These are phyloP conservation scores for Phytophthora litchii DNA, from an alignment of 352 stramenopile species.

Conservation along the genomic window DNA sequence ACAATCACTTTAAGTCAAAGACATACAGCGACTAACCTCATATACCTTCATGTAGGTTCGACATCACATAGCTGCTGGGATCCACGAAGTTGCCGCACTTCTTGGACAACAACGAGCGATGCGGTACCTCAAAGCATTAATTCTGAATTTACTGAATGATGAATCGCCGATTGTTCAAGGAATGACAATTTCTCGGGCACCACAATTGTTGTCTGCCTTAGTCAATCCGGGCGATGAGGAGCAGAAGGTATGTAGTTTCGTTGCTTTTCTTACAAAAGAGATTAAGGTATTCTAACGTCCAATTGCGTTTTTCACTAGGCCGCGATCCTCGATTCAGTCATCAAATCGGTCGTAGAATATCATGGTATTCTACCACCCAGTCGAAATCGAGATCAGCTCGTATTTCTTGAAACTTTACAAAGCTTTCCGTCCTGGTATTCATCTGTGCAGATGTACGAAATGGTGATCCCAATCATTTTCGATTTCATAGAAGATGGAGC, in stretches of 20 bases:
- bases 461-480: conserved; percentile 79
- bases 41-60: conserved; percentile 45
- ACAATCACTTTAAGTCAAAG: background rate
- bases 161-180: conserved; percentile 66
- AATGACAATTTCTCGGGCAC: conserved; percentile 58
- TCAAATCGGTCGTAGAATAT: conserved; percentile 79
- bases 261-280: background rate
- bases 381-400: conserved; percentile 71
- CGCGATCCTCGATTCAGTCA: conserved; percentile 52
- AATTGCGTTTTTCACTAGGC: conserved; percentile 25
- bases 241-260: conserved; percentile 52
- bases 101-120: conserved; percentile 62
- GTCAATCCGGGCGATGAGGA: conserved; percentile 66
- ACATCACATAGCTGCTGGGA: conserved; percentile 64
- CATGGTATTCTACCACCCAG: conserved; percentile 69
- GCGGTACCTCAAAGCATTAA: conserved; percentile 67
- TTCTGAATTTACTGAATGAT: conserved; percentile 68
- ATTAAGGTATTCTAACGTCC: background rate
- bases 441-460: conserved; percentile 70
- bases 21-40: background rate
- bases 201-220: conserved; percentile 56
- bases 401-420: conserved; percentile 67
- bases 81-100: conserved; percentile 75
- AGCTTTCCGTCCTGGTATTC: conserved; percentile 66
- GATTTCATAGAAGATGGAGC: conserved; percentile 80